phyloP scores from a whole-genome alignment of 176 grass and related monocot genomes.

The Cenchrus fungigraminus region DNA sequence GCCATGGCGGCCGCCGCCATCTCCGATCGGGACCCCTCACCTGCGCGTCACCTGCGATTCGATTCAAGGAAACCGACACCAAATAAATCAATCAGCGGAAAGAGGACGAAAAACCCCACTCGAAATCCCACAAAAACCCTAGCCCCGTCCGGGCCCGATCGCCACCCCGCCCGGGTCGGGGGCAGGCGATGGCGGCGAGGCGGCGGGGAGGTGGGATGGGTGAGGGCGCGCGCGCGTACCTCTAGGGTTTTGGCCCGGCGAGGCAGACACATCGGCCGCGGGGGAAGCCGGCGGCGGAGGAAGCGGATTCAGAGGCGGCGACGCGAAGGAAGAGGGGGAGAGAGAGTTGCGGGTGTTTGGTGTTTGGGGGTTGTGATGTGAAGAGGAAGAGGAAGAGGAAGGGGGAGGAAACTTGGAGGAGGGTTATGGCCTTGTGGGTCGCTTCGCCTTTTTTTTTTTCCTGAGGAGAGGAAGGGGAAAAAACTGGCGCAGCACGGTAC shows the following conservation, averaged over 20 bases:
- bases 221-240: conserved; percentile 33
- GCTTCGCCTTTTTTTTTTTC: conserved; percentile 28
- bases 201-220: background rate
- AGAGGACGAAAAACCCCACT: background rate
- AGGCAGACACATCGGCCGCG: conserved; percentile 58
- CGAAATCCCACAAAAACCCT: conserved; percentile 53
- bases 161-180: background rate
- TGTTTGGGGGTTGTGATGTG: conserved; percentile 39
- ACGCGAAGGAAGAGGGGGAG: conserved; percentile 6
- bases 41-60: conserved; percentile 49
- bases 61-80: background rate
- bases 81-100: conserved; percentile 22
- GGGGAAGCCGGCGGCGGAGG: background rate
- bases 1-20: conserved; percentile 70
- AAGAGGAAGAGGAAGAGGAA: conserved; percentile 15
- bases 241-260: conserved; percentile 46
- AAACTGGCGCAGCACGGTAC: conserved; percentile 32
- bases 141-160: conserved; percentile 39
- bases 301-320: conserved; percentile 28
- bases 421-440: background rate
- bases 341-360: conserved; percentile 30
- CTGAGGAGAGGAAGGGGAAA: background rate
- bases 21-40: conserved; percentile 47
- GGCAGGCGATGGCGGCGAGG: background rate
- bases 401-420: conserved; percentile 21